phyloP scores from a whole-genome alignment of 1,284 basidiomycete genomes.

The Sanguinoderma infundibulare region DNA sequence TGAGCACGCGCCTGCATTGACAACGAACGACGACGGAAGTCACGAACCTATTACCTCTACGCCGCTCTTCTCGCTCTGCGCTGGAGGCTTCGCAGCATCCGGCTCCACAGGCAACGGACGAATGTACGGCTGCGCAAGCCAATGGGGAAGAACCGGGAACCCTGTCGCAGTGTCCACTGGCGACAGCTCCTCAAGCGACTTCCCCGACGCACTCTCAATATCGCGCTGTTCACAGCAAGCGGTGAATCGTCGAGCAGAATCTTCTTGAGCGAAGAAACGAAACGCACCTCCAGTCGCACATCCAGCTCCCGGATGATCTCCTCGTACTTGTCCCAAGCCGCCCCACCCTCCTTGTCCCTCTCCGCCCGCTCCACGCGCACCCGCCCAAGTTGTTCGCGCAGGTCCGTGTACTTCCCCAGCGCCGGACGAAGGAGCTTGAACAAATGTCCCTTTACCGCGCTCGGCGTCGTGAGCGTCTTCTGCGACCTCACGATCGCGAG shows the following conservation, averaged over 20 bases:
- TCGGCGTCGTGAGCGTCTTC: slow-evolving; percentile 73
- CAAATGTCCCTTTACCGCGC: slow-evolving; percentile 90
- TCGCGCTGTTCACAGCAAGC: slow-evolving; percentile 42
- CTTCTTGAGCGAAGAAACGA: background rate
- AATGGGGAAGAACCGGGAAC: slow-evolving; percentile 73
- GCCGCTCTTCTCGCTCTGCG: slow-evolving; percentile 12
- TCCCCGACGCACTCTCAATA: slow-evolving; percentile 42
- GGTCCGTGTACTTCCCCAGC: slow-evolving; percentile 69
- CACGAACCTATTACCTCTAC: slow-evolving; percentile 21
- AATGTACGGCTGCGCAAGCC: slow-evolving; percentile 89
- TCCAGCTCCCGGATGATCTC: slow-evolving; percentile 73
- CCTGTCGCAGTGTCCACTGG: slow-evolving; percentile 55
- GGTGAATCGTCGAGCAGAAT: background rate
- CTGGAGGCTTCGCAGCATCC: slow-evolving; percentile 13
- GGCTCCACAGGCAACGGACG: slow-evolving; percentile 45
- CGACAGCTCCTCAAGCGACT: slow-evolving; percentile 49
- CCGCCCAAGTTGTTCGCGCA: slow-evolving; percentile 73
- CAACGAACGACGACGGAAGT: background rate
- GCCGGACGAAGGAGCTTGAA: slow-evolving; percentile 92
- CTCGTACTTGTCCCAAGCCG: slow-evolving; percentile 58
- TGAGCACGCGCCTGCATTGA: background rate
- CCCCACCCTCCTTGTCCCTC: slow-evolving; percentile 43
- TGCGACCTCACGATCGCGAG: slow-evolving; percentile 79
- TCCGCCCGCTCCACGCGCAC: slow-evolving; percentile 42
- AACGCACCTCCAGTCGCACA: slow-evolving; percentile 62